A percentile compares a stretch with the other conserved stretches of the same genome.
These are phyloP conservation scores for Cladobotryum protrusum DNA, from an alignment of 2,329 filamentous ascomycete species.

Conservation along the genomic window DNA sequence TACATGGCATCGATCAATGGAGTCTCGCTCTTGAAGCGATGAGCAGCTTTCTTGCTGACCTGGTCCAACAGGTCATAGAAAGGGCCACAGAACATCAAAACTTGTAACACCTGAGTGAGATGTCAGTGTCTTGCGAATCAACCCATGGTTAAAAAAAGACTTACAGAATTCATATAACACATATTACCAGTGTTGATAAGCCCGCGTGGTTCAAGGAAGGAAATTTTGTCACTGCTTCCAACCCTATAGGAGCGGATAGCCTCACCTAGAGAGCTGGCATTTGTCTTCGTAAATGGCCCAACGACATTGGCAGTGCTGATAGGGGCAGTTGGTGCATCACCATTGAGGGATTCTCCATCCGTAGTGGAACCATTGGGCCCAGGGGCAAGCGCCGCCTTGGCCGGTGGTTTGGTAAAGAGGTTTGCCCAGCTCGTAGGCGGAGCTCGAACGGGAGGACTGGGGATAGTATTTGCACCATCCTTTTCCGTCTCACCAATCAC, in stretches of 20 bases:
- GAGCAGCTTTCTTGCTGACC: constrained; percentile 71
- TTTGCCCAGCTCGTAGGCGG: constrained; percentile 36
- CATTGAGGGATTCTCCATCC: constrained; percentile 18
- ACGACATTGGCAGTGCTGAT: constrained; percentile 17
- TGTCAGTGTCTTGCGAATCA: constrained; percentile 27
- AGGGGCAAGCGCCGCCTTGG: constrained; percentile 13
- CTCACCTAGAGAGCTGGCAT: constrained; percentile 61
- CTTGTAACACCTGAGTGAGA: constrained; percentile 72
- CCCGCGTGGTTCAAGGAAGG: constrained; percentile 86
- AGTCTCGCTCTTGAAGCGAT: constrained; percentile 93
- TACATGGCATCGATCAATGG: constrained; percentile 91
- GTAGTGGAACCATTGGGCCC: constrained; percentile 23
- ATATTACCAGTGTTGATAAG: constrained; percentile 97
- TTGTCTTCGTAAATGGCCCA: constrained; percentile 37
- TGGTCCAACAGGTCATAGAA: constrained; percentile 93
- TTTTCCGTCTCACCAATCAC: neutral
- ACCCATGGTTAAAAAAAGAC: constrained; percentile 27
- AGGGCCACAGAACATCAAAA: constrained; percentile 85
- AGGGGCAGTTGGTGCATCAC: constrained; percentile 14
- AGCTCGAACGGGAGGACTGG: constrained; percentile 21
- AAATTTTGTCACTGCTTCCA: constrained; percentile 56
- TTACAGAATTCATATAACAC: constrained; percentile 99
- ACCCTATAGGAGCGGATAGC: constrained; percentile 70
- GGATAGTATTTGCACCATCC: constrained; percentile 14
- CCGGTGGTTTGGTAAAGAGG: constrained; percentile 29